Evolutionary conservation across 768 basidiomycete species (phyloP).

Genomic region (Trametes elegans): DNA sequence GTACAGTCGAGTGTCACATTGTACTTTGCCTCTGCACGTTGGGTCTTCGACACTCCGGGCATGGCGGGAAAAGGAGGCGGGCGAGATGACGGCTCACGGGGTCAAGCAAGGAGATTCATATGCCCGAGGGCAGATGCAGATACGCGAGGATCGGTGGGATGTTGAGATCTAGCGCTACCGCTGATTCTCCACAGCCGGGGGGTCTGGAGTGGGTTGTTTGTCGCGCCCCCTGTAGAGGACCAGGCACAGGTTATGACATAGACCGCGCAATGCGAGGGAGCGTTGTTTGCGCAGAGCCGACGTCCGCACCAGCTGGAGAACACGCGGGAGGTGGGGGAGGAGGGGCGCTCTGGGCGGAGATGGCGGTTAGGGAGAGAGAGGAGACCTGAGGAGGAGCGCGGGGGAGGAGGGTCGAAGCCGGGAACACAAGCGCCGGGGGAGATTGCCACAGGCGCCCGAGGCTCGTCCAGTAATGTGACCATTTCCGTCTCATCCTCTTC

Average conservation of each 20-base stretch:
- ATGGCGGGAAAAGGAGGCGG: conserved; percentile 22
- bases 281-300: background rate
- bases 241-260: background rate
- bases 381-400: background rate
- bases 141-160: conserved; percentile 14
- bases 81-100: background rate
- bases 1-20: conserved; percentile 54
- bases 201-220: background rate
- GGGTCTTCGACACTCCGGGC: conserved; percentile 37
- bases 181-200: conserved; percentile 3
- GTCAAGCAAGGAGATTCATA: conserved; percentile 5
- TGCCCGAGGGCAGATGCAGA: conserved; percentile 4
- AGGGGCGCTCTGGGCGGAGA: background rate
- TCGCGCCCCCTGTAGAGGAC: background rate
- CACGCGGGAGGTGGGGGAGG: background rate
- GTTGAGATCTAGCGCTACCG: conserved; percentile 13
- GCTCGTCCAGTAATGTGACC: conserved; percentile 2
- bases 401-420: background rate
- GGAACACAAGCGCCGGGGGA: conserved; percentile 1
- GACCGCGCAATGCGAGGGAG: background rate
- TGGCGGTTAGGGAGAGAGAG: conserved; percentile 10
- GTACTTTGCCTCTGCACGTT: conserved; percentile 46
- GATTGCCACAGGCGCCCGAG: conserved; percentile 2
- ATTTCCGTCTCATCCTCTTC: background rate
- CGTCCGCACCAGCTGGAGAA: background rate